Evolutionary conservation across 1,284 basidiomycete genomes (phyloP), one percentile per base, ranked within the genome.

Genomic region (Ganoderma multipileum): DNA sequence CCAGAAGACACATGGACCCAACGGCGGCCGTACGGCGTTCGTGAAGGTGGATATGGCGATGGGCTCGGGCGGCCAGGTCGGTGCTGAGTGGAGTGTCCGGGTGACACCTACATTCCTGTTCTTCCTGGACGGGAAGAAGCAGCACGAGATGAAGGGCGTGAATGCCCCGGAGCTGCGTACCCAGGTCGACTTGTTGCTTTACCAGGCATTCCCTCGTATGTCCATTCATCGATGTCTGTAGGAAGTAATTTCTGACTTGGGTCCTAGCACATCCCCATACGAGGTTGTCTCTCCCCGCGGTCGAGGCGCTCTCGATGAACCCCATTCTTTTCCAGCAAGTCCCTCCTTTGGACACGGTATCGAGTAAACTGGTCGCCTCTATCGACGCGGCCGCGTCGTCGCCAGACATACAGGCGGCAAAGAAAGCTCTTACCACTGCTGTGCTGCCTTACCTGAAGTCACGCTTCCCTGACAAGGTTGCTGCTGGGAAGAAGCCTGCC

Each of bases 91-190:
- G 81, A 83, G 86, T 3, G 88, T 97, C 1, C 79, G 85, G n/a
- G 94, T 86, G 0, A 96, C 94, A 0, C 95, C 95, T 3, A 96
- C 95, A 4, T 96, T 96, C 78, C 83, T 93, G 63, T 95, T 94
- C 81, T 96, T 95, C 82, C 78, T 91, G 72, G 85, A 93, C 69
- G 93, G 92, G 1, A 85, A 87, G 71, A 93, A 94, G 87, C 92
- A 84, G 11, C 83, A 90, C 61, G 93, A 95, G 77, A 71, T 97
- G 72, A 91, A 89, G 74, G 95, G 95, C 0, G 92, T 89, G 1
- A 82, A 94, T 79, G 83, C 85, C 0, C 82, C 82, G 2, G 92
- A 93, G 74, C 78, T 95, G 44, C 84, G 84, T 69, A 86, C 88
- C 0, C 90, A 94, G 74, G 84, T 94, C 1, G 90, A 95, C 76